phyloP scores from a whole-genome alignment of 2,329 filamentous ascomycete species.

The Curvularia verruculosa region DNA sequence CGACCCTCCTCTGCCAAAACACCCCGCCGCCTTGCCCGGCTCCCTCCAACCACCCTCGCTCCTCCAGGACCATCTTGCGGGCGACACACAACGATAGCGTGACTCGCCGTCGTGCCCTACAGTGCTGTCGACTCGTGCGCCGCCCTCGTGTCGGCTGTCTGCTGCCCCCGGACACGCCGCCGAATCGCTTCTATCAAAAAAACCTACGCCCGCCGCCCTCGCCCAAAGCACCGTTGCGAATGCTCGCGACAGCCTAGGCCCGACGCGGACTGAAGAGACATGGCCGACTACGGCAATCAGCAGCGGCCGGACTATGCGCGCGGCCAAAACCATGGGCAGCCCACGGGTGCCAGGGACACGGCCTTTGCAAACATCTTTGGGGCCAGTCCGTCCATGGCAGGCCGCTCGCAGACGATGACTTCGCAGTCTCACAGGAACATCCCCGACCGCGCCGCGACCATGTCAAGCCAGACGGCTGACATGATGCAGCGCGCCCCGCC shows the following conservation, averaged over 20 bases:
- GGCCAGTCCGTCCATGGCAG: conserved; percentile 72
- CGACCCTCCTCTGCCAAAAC: conserved; percentile 8
- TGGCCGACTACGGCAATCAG: conserved; percentile 70
- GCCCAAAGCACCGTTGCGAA: conserved; percentile 26
- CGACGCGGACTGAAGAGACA: conserved; percentile 41
- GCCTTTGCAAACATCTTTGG: conserved; percentile 98
- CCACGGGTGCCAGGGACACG: conserved; percentile 78
- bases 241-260: conserved; percentile 25
- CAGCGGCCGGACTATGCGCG: conserved; percentile 65
- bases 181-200: conserved; percentile 17
- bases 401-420: conserved; percentile 94
- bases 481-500: conserved; percentile 70
- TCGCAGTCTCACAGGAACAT: conserved; percentile 70
- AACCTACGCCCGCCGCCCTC: conserved; percentile 18
- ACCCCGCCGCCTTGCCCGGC: conserved; percentile 10
- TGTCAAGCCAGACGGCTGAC: conserved; percentile 54
- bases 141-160: conserved; percentile 10
- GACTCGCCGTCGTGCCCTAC: not conserved
- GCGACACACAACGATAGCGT: not conserved
- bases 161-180: conserved; percentile 12
- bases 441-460: conserved; percentile 76
- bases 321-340: conserved; percentile 58
- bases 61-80: conserved; percentile 12
- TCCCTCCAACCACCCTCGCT: conserved; percentile 19
- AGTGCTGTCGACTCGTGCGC: conserved; percentile 3